A percentile compares a stretch with the other conserved stretches of the same genome.
Evolutionary conservation across 352 stramenopile genomes (phyloP).

Genomic region (Pythium vanterpoolii): DNA sequence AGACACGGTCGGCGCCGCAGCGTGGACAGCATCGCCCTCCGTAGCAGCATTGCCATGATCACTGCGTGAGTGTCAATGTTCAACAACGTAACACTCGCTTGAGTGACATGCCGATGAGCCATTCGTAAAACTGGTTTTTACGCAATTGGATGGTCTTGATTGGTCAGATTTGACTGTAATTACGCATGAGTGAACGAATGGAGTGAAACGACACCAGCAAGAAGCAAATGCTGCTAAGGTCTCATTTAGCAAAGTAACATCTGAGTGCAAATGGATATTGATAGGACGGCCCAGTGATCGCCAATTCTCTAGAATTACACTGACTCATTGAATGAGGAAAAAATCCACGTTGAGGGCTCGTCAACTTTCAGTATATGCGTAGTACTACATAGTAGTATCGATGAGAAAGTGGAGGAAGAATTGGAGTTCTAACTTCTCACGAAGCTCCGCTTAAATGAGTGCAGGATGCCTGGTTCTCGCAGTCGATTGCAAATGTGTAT

Average conservation of each 20-base stretch:
- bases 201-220: constrained; percentile 3
- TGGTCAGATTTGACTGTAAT: constrained; percentile 9
- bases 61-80: too few relatives aligned
- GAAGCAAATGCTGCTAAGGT: background rate
- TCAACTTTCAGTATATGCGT: background rate
- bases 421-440: too few relatives aligned
- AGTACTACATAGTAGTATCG: background rate
- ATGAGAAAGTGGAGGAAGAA: too few relatives aligned
- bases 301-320: constrained; percentile 74
- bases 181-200: constrained; percentile 16
- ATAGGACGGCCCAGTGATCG: constrained; percentile 9
- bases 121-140: constrained; percentile 17
- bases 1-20: background rate
- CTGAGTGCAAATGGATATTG: background rate
- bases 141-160: background rate
- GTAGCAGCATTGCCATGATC: constrained; percentile 8
- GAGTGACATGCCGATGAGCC: constrained; percentile 14
- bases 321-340: constrained; percentile 52
- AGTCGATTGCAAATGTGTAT: background rate
- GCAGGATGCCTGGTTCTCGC: too few relatives aligned
- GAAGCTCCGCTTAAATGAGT: too few relatives aligned
- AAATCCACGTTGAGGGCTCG: constrained; percentile 49
- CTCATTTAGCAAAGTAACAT: constrained; percentile 5
- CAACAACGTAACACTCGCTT: constrained; percentile 3
- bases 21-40: background rate